phyloP scores from a whole-genome alignment of 305 asterid species.

The Fraxinus baroniana region DNA sequence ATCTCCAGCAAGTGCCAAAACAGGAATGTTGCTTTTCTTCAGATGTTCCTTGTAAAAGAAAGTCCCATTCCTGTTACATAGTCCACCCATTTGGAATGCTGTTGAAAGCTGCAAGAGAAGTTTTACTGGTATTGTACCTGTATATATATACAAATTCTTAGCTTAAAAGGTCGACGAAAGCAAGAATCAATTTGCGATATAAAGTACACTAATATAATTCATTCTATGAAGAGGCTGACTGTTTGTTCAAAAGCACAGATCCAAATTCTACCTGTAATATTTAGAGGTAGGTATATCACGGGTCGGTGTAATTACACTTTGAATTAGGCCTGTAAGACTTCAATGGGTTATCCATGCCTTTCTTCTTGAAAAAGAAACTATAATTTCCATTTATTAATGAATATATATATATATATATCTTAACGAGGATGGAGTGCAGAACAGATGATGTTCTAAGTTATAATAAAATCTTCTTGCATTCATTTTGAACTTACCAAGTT shows the following conservation, averaged over 20 bases:
- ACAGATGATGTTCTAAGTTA: neutral
- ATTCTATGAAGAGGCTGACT: neutral
- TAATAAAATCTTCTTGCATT: too few species aligned
- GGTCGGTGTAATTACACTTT: neutral
- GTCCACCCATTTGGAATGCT: constrained; percentile 79
- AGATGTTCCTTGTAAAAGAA: constrained; percentile 79
- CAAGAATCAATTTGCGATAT: neutral
- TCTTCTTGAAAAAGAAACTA: neutral
- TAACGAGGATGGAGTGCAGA: too few species aligned
- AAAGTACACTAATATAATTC: neutral
- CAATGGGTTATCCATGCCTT: neutral
- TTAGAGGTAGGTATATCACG: neutral
- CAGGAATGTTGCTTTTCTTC: constrained; percentile 58
- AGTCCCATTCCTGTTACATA: constrained; percentile 71
- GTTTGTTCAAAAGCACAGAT: neutral
- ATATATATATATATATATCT: too few species aligned
- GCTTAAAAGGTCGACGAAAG: neutral
- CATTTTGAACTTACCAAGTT: too few species aligned
- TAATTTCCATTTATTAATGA: neutral
- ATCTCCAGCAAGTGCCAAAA: constrained; percentile 87
- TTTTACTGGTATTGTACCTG: constrained; percentile 89
- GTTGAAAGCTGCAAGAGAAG: constrained; percentile 73
- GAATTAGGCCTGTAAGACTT: neutral
- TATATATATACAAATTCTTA: neutral
- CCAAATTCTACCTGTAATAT: neutral